phyloP scores from a whole-genome alignment of 1,284 basidiomycete species.

The Cronartium ribicola region DNA sequence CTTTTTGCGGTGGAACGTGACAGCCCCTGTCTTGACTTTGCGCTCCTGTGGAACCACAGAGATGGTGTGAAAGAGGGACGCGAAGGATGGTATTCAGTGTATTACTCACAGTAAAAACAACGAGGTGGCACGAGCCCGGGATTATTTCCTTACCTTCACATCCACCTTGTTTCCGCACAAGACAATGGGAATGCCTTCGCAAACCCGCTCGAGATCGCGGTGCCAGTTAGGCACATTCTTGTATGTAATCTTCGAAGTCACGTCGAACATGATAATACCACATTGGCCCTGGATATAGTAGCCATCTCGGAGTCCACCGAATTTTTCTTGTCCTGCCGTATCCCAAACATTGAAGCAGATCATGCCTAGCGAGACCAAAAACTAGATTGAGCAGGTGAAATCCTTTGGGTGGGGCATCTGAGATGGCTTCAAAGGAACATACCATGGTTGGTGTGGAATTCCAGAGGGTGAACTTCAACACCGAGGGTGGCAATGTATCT shows the following conservation, averaged over 20 bases:
- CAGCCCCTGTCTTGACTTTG: conserved; percentile 97
- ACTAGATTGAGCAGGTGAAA: not conserved
- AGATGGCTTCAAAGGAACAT: not conserved
- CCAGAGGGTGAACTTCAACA: conserved; percentile 95
- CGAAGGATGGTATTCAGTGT: not conserved
- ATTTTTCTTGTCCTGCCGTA: conserved; percentile 99
- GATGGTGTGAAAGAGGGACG: not conserved
- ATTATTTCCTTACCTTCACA: conserved; percentile 70
- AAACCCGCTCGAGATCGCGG: conserved; percentile 97
- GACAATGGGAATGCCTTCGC: conserved; percentile 98
- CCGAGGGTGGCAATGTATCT: conserved; percentile 78
- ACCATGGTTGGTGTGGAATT: conserved; percentile 77
- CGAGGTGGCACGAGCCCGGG: too few relatives aligned
- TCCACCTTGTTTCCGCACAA: conserved; percentile 99
- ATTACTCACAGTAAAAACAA: not conserved
- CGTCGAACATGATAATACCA: conserved; percentile 99
- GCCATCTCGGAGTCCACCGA: conserved; percentile 93
- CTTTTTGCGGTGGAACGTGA: conserved; percentile 99
- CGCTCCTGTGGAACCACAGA: conserved; percentile 67
- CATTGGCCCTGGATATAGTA: conserved; percentile 99
- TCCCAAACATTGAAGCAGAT: conserved; percentile 99
- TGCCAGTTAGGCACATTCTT: conserved; percentile 99
- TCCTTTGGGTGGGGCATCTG: not conserved
- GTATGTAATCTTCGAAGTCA: conserved; percentile 99
- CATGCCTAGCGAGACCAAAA: conserved; percentile 65